phyloP scores from a whole-genome alignment of 352 stramenopile species.

The Phytophthora tubulina region DNA sequence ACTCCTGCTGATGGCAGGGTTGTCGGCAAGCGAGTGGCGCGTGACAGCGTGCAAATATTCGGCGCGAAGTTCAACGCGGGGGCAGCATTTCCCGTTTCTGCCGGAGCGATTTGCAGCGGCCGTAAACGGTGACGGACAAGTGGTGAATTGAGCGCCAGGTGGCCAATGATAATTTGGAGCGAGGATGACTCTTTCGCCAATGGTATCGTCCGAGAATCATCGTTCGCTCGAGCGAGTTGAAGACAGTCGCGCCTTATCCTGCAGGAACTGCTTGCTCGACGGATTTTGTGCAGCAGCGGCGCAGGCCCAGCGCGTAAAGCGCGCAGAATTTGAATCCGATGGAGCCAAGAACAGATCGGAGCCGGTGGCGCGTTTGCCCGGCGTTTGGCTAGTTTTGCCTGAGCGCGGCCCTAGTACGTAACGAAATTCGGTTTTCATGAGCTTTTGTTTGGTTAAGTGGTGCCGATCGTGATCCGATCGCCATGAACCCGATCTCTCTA shows the following conservation, averaged over 20 bases:
- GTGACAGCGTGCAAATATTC: constrained; percentile 25
- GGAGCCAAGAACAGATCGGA: constrained; percentile 15
- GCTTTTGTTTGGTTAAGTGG: constrained; percentile 1
- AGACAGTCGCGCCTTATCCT: constrained; percentile 15
- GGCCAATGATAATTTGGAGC: constrained; percentile 15
- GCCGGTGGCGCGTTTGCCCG: background rate
- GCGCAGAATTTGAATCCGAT: constrained; percentile 14
- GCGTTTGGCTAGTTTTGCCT: constrained; percentile 13
- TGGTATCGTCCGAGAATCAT: constrained; percentile 1
- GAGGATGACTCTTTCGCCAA: constrained; percentile 18
- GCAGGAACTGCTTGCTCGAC: constrained; percentile 20
- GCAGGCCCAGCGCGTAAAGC: constrained; percentile 2
- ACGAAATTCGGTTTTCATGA: too few relatives aligned
- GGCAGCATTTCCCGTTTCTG: background rate
- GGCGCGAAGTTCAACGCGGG: constrained; percentile 21
- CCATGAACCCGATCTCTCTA: background rate
- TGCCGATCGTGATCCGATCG: background rate
- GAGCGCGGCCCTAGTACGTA: background rate
- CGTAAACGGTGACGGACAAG: constrained; percentile 24
- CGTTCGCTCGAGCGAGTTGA: constrained; percentile 11
- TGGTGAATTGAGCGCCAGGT: constrained; percentile 13
- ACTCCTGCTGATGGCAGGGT: background rate
- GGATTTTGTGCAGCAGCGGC: constrained; percentile 28
- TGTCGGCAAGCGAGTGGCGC: constrained; percentile 4
- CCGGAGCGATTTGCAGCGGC: constrained; percentile 11